phyloP scores from a whole-genome alignment of 2,329 filamentous ascomycete species.

The Colletotrichum noveboracense region DNA sequence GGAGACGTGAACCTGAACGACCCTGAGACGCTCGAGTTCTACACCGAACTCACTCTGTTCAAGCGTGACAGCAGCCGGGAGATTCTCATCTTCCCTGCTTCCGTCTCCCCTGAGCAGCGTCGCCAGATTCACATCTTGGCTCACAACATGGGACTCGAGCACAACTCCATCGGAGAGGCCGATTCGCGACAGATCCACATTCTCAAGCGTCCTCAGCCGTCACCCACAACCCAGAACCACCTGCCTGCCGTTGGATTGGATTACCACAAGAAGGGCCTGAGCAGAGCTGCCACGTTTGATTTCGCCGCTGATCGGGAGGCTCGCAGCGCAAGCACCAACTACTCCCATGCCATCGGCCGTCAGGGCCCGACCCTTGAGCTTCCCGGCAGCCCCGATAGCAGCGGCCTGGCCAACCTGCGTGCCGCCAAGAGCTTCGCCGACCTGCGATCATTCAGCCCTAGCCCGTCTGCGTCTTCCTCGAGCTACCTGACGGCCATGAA shows the following conservation, averaged over 20 bases:
- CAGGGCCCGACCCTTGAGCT: slow-evolving; percentile 87
- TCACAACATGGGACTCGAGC: slow-evolving; percentile 91
- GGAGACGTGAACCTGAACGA: slow-evolving; percentile 90
- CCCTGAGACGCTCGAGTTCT: slow-evolving; percentile 83
- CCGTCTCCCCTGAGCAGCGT: slow-evolving; percentile 81
- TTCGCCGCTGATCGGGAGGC: slow-evolving; percentile 84
- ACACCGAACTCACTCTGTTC: slow-evolving; percentile 89
- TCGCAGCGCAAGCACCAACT: slow-evolving; percentile 68
- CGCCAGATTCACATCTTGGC: slow-evolving; percentile 92
- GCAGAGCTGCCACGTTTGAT: slow-evolving; percentile 95
- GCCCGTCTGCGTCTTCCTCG: slow-evolving; percentile 86
- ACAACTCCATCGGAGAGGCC: slow-evolving; percentile 87
- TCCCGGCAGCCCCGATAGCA: slow-evolving; percentile 75
- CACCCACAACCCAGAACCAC: slow-evolving; percentile 62
- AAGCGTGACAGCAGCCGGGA: slow-evolving; percentile 80
- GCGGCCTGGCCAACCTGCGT: slow-evolving; percentile 74
- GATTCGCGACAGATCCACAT: slow-evolving; percentile 92
- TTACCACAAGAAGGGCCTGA: slow-evolving; percentile 82
- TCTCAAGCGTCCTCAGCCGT: slow-evolving; percentile 68
- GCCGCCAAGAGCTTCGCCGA: slow-evolving; percentile 97
- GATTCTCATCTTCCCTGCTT: slow-evolving; percentile 82
- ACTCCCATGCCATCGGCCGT: slow-evolving; percentile 74
- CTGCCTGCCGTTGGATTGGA: slow-evolving; percentile 72
- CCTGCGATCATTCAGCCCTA: slow-evolving; percentile 91
- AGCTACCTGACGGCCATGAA: slow-evolving; percentile 72